Percentiles rank a stretch among this genome's conserved stretches.
Evolutionary conservation across 1,139 yeast genomes (phyloP).

Genomic region (Saccharomycopsis hybrid): DNA sequence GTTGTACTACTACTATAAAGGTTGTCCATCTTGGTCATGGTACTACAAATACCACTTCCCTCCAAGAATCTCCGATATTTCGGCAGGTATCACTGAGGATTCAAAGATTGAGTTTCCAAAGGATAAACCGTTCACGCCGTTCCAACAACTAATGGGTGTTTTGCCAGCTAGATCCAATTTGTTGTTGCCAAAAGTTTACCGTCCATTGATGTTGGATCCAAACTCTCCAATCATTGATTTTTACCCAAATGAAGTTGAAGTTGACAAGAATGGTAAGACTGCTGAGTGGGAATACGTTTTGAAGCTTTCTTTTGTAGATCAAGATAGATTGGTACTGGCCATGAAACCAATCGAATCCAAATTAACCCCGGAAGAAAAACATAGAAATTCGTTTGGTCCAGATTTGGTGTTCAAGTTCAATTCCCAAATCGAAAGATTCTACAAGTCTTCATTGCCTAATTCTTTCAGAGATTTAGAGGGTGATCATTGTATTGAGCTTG

Average conservation of each 20-base stretch:
- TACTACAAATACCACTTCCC: constrained; percentile 83
- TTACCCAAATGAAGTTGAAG: constrained; percentile 82
- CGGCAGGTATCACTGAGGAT: constrained; percentile 49
- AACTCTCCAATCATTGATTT: constrained; percentile 84
- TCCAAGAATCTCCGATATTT: constrained; percentile 85
- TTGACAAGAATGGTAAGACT: constrained; percentile 90
- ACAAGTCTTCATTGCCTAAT: constrained; percentile 74
- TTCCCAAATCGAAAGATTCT: constrained; percentile 66
- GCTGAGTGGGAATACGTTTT: constrained; percentile 99
- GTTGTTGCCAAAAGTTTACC: constrained; percentile 71
- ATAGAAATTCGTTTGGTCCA: constrained; percentile 68
- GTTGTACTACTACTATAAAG: constrained; percentile 78
- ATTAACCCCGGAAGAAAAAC: constrained; percentile 61
- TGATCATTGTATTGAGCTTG: constrained; percentile 66
- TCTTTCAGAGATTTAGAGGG: constrained; percentile 71
- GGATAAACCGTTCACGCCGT: constrained; percentile 83
- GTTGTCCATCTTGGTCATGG: constrained; percentile 96
- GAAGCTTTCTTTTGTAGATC: constrained; percentile 89
- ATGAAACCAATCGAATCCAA: constrained; percentile 57
- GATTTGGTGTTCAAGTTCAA: constrained; percentile 65
- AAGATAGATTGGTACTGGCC: constrained; percentile 62
- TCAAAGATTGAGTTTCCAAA: constrained; percentile 55
- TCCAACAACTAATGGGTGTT: constrained; percentile 97
- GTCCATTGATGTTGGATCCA: constrained; percentile 84
- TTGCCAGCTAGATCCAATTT: constrained; percentile 86